Percentiles rank a stretch among this genome's conserved stretches.
These are phyloP conservation scores for Chaetomium globosum DNA, from an alignment of 2,329 filamentous ascomycete genomes.

Conservation along the genomic window DNA sequence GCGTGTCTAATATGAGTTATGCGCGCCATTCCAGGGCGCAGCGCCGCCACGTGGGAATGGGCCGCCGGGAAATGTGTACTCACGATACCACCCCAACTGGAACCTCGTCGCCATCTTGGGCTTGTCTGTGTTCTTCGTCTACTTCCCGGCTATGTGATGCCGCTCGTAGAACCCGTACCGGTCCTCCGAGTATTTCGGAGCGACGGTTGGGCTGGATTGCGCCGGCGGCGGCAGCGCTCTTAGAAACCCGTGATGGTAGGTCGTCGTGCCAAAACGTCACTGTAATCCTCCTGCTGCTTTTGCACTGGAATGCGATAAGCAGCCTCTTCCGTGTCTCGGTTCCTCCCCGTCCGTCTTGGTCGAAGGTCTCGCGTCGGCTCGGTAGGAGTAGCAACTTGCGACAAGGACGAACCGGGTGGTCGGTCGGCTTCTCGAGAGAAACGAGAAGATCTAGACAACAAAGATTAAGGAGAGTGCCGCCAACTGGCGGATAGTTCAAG, in stretches of 20 bases:
- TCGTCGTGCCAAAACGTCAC: background rate
- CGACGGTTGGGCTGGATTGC: constrained; percentile 33
- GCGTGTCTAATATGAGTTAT: background rate
- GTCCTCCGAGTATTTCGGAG: constrained; percentile 37
- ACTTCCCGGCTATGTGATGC: constrained; percentile 9
- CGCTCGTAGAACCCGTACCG: constrained; percentile 33
- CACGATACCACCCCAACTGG: constrained; percentile 55
- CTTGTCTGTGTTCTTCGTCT: constrained; percentile 14
- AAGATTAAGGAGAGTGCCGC: constrained; percentile 20
- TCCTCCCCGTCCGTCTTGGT: constrained; percentile 20
- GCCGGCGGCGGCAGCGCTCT: constrained; percentile 20
- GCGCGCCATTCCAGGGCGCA: background rate
- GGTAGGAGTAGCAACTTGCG: background rate
- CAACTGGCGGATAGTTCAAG: constrained; percentile 10
- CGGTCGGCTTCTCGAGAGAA: constrained; percentile 8
- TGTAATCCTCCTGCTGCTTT: background rate
- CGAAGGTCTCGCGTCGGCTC: constrained; percentile 10
- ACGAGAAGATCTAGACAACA: constrained; percentile 11
- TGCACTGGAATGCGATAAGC: constrained; percentile 27
- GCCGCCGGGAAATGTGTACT: constrained; percentile 37
- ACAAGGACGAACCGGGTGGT: background rate
- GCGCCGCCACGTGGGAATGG: constrained; percentile 6
- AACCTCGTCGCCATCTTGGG: constrained; percentile 43
- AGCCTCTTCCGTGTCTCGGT: constrained; percentile 22
- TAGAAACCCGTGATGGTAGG: background rate